Evolutionary conservation across 2,329 filamentous ascomycete genomes (phyloP), one percentile per base, ranked within the genome.

Genomic region (Fusarium tupiense): DNA sequence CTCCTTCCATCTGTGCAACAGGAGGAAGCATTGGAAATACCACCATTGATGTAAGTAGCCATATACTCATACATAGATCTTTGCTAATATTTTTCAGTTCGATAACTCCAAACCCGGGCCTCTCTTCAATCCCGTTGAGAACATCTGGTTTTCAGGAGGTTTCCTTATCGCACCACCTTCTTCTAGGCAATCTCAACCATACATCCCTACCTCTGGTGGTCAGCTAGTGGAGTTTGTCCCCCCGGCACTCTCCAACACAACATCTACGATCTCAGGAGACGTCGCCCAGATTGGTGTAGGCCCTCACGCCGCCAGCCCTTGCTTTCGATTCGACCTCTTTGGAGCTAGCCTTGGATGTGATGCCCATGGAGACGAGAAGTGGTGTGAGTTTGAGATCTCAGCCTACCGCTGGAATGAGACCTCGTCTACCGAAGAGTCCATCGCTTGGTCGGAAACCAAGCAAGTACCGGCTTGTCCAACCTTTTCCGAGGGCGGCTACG

Each of bases 121-220:
- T 16, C 76, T 85, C 6, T 83, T 84, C 75, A 85, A 85, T 29
- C 84, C 84, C 3, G 77, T 80, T 24, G 78, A 82, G 12, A 81
- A 83, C 53, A 78, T 84, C 35, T 85, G 83, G 83, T 85, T 85
- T 63, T 85, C 84, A 33, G 78, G 83, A 65, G 84, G 84, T 5
- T 85, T 85, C 63, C 74, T 84, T 11, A 77, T 85, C 53, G 80
- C 80, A 3, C 83, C 84, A 6, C 81, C 81, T 31, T 81, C 81
- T 14, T 75, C 79, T 6, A 76, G 81, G 40, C 72, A 78, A 26
- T 67, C 76, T 17, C 79, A 82, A 43, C 79, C 81, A 3, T 85
- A 82, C 46, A 67, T 79, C 19, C 79, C 84, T 17, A 83, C 83
- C 7, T 85, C 84, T 20, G 83, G 84, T 14, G 80, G 81, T 17